These are phyloP conservation scores for Sclerotinia subarctica DNA, from an alignment of 2,329 filamentous ascomycete genomes.

Conservation along the genomic window DNA sequence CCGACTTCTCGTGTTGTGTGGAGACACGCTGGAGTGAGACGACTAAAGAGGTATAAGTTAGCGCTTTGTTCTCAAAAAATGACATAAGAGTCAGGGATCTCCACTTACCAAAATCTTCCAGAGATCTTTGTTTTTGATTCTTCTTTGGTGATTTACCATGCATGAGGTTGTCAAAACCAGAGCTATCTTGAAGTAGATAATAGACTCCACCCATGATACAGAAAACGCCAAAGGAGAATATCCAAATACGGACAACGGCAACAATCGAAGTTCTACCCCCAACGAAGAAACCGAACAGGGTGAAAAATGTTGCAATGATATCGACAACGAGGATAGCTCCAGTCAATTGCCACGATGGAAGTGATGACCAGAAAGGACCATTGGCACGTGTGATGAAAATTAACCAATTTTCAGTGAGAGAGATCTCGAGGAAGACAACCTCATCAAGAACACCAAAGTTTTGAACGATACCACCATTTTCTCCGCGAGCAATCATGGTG, in stretches of 20 bases:
- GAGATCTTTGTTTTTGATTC: slow-evolving; percentile 75
- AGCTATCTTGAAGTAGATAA: slow-evolving; percentile 78
- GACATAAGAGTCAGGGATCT: slow-evolving; percentile 14
- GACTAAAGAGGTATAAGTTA: slow-evolving; percentile 57
- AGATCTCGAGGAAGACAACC: slow-evolving; percentile 85
- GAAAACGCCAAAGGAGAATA: slow-evolving; percentile 88
- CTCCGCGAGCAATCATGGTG: slow-evolving; percentile 68
- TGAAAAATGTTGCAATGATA: slow-evolving; percentile 80
- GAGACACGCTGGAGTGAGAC: slow-evolving; percentile 87
- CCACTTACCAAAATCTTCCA: slow-evolving; percentile 83
- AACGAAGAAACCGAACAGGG: slow-evolving; percentile 80
- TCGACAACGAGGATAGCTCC: slow-evolving; percentile 80
- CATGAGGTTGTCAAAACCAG: slow-evolving; percentile 87
- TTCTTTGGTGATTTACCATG: slow-evolving; percentile 83
- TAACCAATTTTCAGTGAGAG: slow-evolving; percentile 90
- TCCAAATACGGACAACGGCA: slow-evolving; percentile 83
- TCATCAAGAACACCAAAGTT: slow-evolving; percentile 80
- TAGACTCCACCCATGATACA: slow-evolving; percentile 72
- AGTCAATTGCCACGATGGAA: slow-evolving; percentile 80
- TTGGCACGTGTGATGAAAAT: slow-evolving; percentile 96
- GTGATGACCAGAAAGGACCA: slow-evolving; percentile 86
- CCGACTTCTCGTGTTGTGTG: slow-evolving; percentile 85
- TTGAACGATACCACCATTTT: slow-evolving; percentile 81
- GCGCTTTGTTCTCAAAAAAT: slow-evolving; percentile 33
- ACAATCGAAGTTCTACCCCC: slow-evolving; percentile 70